Percentiles rank a stretch among this genome's conserved stretches.
These are phyloP conservation scores for Gossypium lobatum DNA, from an alignment of 441 rosid species.

Conservation along the genomic window DNA sequence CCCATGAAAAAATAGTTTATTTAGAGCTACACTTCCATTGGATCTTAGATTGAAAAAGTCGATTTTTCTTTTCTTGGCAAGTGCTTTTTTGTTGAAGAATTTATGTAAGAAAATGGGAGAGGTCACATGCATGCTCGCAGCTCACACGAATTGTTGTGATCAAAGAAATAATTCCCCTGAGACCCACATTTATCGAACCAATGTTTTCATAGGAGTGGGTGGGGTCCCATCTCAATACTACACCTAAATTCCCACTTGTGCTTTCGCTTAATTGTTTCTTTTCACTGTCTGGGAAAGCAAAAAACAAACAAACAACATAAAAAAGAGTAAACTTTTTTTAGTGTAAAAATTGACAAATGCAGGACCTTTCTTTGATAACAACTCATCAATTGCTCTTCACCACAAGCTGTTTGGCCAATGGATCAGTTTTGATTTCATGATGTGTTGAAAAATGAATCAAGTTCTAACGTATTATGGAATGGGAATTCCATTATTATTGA, in stretches of 20 bases:
- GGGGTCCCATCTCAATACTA: slow-evolving; percentile 16
- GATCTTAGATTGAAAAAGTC: too few species aligned
- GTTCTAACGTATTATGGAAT: background rate
- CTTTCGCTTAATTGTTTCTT: background rate
- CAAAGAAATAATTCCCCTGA: slow-evolving; percentile 12
- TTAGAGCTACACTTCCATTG: too few species aligned
- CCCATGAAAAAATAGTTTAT: too few species aligned
- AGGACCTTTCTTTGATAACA: background rate
- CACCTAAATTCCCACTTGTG: slow-evolving; percentile 37
- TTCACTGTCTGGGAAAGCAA: background rate
- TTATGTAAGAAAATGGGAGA: too few species aligned
- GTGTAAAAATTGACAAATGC: background rate
- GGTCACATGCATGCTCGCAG: too few species aligned
- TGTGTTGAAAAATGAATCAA: background rate
- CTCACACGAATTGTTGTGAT: slow-evolving; percentile 35
- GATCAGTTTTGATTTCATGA: background rate
- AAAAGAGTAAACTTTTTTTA: background rate
- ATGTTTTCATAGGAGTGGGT: slow-evolving; percentile 14
- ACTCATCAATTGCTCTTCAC: slow-evolving; percentile 9
- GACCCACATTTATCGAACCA: slow-evolving; percentile 6
- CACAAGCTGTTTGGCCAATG: background rate
- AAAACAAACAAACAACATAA: background rate
- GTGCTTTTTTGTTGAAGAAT: too few species aligned
- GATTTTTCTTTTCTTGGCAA: too few species aligned
- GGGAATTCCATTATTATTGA: too few species aligned